A percentile compares a stretch with the other conserved stretches of the same genome.
These are phyloP conservation scores for Zymoseptoria crescenta DNA, from an alignment of 2,329 filamentous ascomycete species.

Conservation along the genomic window DNA sequence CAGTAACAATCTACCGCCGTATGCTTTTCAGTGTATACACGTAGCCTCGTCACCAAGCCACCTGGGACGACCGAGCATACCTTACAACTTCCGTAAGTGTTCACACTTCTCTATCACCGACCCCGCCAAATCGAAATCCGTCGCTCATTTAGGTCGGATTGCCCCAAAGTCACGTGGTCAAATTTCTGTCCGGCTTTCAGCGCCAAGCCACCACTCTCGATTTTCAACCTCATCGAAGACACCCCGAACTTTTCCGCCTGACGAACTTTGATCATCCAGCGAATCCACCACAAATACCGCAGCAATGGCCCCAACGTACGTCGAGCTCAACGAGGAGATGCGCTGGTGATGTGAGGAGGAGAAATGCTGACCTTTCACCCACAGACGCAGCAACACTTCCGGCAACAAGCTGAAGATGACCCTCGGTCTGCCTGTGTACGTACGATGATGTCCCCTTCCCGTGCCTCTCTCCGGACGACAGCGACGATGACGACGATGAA, in stretches of 20 bases:
- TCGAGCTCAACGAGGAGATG: background rate
- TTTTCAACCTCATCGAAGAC: background rate
- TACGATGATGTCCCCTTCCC: constrained; percentile 28
- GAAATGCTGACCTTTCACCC: constrained; percentile 2
- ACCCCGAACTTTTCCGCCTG: background rate
- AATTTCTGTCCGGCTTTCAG: background rate
- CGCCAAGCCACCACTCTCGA: background rate
- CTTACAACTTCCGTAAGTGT: too few relatives aligned
- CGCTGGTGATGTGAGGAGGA: too few relatives aligned
- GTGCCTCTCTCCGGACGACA: background rate
- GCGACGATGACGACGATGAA: background rate
- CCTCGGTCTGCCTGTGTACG: constrained; percentile 99
- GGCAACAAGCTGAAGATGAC: constrained; percentile 99
- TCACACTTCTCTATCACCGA: background rate
- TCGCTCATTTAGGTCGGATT: background rate
- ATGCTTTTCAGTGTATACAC: too few relatives aligned
- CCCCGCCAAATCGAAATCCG: background rate
- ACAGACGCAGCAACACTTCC: constrained; percentile 68
- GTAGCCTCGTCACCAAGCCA: too few relatives aligned
- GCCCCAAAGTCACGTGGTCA: background rate
- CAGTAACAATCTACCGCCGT: too few relatives aligned
- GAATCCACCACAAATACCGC: background rate
- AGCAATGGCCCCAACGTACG: background rate
- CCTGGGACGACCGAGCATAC: too few relatives aligned
- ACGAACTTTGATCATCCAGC: too few relatives aligned